phyloP scores from a whole-genome alignment of 345 rosid species.

The Rhodamnia rubescens region DNA sequence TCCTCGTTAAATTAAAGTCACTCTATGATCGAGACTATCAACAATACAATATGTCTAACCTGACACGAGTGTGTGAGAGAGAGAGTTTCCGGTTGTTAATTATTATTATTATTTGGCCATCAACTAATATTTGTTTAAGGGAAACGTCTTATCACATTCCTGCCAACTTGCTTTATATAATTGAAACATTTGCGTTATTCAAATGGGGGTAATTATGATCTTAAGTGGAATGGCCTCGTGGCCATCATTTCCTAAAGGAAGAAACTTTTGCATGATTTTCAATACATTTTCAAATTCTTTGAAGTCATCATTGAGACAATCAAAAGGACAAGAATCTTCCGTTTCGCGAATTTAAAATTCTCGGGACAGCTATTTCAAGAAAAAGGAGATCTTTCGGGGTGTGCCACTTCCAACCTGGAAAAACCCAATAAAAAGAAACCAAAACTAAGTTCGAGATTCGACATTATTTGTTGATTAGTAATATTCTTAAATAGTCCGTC shows the following conservation, averaged over 20 bases:
- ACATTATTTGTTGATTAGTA: background rate
- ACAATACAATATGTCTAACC: background rate
- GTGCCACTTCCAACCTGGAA: background rate
- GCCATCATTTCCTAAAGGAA: background rate
- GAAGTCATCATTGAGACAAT: background rate
- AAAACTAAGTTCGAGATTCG: background rate
- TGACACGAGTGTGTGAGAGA: background rate
- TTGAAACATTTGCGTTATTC: background rate
- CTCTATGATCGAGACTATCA: background rate
- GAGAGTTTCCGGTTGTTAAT: background rate
- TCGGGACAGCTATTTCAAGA: background rate
- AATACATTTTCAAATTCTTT: background rate
- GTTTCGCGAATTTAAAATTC: background rate
- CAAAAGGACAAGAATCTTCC: background rate
- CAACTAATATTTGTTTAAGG: background rate
- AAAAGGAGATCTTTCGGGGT: background rate
- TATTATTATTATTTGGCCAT: background rate
- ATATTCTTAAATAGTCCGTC: background rate
- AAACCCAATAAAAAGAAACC: background rate
- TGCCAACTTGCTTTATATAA: background rate
- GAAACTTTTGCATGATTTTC: background rate
- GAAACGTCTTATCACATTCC: background rate
- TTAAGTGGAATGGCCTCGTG: background rate
- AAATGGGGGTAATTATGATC: background rate
- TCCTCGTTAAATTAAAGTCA: background rate